Evolutionary conservation across 148 eudicot genomes (phyloP), one percentile per base, ranked within the genome.

Genomic region (Amaranthus cruentus): DNA sequence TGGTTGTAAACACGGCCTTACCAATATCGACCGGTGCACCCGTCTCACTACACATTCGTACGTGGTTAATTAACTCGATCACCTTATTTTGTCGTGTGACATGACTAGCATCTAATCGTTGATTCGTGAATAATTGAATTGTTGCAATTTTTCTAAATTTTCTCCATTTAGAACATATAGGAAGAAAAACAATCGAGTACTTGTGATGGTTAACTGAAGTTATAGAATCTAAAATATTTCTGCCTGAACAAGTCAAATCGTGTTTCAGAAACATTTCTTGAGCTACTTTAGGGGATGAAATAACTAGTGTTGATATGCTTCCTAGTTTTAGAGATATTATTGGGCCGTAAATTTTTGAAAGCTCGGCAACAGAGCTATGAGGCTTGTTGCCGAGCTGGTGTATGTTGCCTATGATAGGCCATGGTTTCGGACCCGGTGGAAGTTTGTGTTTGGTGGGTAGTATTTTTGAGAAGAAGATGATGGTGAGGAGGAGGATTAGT

Each of bases 291-390:
- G 81, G 73, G 3, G 88, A 87, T 63, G 90, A 84, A 4, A 81
- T 81, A 5, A 87, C 77, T 14, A 87, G 50, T 46, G 80, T 73
- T 46, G 82, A 79, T 13, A 62, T 53, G 65, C 66, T 77, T 1
- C 91, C 90, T 7, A 87, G 74, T 70, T 79, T 77, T 51, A 87
- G 90, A 8, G 79, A 66, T 84, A 87, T 83, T 5, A 87, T 21
- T 9, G 88, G 86, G 4, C 90, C 86, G 11, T 84, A 75, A 2
- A 4, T 55, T 52, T 81, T 74, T 47, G 86, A 71, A 9, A 84
- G 84, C 13, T 52, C 64, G 49, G 85, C 47, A 2, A 84, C 76
- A 6, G 90, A 76, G 4, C 9, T 74, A 64, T 87, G 83, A 58
- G 86, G 84, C 53, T 53, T 80, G 13, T 71, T n/a, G 55, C 82